Base-by-base conservation (phyloP, 2,329 filamentous ascomycete genomes). In the Pestalotiopsis sp. region DNA sequence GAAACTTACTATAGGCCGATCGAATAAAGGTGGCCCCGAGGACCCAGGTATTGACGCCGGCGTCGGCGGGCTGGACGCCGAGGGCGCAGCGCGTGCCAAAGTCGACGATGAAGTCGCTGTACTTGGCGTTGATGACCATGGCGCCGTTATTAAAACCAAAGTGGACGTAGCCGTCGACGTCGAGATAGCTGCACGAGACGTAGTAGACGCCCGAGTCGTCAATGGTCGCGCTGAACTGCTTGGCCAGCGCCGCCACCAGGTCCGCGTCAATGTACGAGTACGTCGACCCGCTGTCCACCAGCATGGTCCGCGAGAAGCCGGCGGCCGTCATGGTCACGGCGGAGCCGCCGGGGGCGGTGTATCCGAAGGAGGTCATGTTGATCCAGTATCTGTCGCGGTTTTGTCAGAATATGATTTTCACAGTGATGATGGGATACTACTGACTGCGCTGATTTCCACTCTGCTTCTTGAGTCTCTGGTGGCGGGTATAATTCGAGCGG, bases 261-360 rank as follows among this genome's bases (percentile, higher is more conserved):
- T 84, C 79, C 70, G 88, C 83, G 9, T 90, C 89, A 3, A 92
- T 83, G 73, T 90, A 90, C 66, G 86, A 90, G 69, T 91, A 82
- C 17, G 87, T 90, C 39, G 87, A 90, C 39, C 90, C 90, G 3
- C 87, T 88, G 77, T 91, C 88, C 36, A 91, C 82, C n/a, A 89
- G 80, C 56, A 84, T 85, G 45, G 83, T 80, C 20, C 82, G 76
- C 27, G 80, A 80, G 67, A 81, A 83, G 38, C 74, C 67, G 56
- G 68, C 70, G 11, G 64, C 66, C 5, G 78, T 80, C 63, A 77
- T 74, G n/a, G 71, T 72, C 12, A 72, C 72, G 17, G 74, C 69
- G 4, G 67, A 56, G 11, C 75, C 69, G 9, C 70, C 72, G 0
- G 79, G 78, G 49, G 71, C 75, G 13, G 76, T 78, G 61, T 79